These are phyloP conservation scores for Pseudogymnoascus sp. DNA, from an alignment of 2,329 filamentous ascomycete genomes.

Conservation along the genomic window DNA sequence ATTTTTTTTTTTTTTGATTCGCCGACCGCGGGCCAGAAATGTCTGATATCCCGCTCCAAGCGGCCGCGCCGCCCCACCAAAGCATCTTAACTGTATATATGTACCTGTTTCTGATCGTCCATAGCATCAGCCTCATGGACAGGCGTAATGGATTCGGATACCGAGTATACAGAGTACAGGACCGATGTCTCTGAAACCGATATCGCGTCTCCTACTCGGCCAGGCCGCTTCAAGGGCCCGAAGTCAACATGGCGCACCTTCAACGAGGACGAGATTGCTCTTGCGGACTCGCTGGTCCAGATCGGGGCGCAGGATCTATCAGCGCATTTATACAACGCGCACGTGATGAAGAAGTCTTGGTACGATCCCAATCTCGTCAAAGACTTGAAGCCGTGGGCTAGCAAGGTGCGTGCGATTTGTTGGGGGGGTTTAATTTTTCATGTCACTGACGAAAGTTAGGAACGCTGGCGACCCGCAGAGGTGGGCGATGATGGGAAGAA, in stretches of 20 bases:
- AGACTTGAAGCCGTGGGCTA: conserved; percentile 30
- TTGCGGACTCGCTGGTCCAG: conserved; percentile 56
- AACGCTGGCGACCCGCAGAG: conserved; percentile 32
- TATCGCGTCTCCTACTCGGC: conserved; percentile 35
- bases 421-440: not conserved
- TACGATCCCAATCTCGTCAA: conserved; percentile 14
- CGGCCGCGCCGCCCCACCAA: conserved; percentile 3
- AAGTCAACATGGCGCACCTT: conserved; percentile 57
- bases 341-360: conserved; percentile 53
- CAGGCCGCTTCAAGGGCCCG: conserved; percentile 66
- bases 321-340: conserved; percentile 72
- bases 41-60: not conserved
- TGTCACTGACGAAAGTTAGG: conserved; percentile 12
- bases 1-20: conserved; percentile 1
- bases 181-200: conserved; percentile 2
- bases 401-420: conserved; percentile 23
- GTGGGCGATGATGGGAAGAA: conserved; percentile 24
- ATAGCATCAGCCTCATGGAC: not conserved
- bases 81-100: not conserved
- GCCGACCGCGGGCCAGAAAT: not conserved
- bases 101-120: not conserved
- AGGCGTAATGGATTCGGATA: not conserved
- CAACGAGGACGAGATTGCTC: conserved; percentile 54
- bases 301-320: conserved; percentile 59
- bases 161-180: not conserved